These are phyloP conservation scores for Serendipita sp. DNA, from an alignment of 768 basidiomycete genomes.

Conservation along the genomic window DNA sequence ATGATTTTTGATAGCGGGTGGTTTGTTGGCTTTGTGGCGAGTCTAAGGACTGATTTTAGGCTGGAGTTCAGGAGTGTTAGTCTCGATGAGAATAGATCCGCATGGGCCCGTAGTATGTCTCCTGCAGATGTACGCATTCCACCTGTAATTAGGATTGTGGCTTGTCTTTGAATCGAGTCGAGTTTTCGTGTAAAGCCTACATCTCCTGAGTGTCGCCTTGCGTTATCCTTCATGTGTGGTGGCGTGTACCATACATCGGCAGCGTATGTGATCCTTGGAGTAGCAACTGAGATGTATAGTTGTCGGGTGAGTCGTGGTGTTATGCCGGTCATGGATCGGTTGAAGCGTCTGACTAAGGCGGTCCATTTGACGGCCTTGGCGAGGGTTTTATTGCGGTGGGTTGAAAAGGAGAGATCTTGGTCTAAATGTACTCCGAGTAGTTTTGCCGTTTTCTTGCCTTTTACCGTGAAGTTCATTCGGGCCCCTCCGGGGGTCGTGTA, in stretches of 20 bases:
- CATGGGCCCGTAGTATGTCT: conserved; percentile 8
- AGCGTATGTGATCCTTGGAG: conserved; percentile 15
- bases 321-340: not conserved
- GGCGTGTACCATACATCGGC: conserved; percentile 6
- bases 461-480: not conserved
- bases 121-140: conserved; percentile 8
- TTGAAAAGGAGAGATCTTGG: conserved; percentile 16
- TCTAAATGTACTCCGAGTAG: conserved; percentile 21
- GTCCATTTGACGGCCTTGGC: conserved; percentile 5
- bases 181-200: not conserved
- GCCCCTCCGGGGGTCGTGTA: not conserved
- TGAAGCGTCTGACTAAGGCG: not conserved
- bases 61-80: not conserved
- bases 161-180: conserved; percentile 12
- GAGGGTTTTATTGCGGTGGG: conserved; percentile 10
- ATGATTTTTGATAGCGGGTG: not conserved
- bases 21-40: not conserved
- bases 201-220: not conserved
- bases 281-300: conserved; percentile 10
- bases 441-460: not conserved
- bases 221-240: not conserved
- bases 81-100: conserved; percentile 3
- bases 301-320: not conserved
- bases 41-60: not conserved
- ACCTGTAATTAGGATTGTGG: conserved; percentile 11